A percentile compares a stretch with the other conserved stretches of the same genome.
Conservation (phyloP, 2,329 filamentous ascomycete species). For the Seiridium cupressi region DNA sequence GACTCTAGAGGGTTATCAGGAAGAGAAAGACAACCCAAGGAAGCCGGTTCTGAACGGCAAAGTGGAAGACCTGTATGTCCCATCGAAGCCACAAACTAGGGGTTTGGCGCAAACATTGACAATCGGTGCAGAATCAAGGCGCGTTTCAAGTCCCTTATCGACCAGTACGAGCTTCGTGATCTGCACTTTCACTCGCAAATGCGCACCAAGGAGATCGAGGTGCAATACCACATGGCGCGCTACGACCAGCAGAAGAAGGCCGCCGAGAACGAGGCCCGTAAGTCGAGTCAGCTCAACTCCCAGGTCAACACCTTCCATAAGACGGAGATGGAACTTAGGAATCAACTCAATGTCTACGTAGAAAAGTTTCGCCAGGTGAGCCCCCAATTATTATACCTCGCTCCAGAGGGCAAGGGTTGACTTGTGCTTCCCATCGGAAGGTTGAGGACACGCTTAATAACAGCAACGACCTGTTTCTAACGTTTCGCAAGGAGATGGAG, state of each 20-base stretch:
- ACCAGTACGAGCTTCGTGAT: constrained; percentile 95
- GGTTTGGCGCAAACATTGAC: not conserved
- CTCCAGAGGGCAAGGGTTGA: constrained; percentile 16
- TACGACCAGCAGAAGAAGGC: constrained; percentile 88
- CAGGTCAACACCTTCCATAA: constrained; percentile 96
- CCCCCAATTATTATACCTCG: constrained; percentile 11
- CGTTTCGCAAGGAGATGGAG: constrained; percentile 98
- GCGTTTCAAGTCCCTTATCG: constrained; percentile 90
- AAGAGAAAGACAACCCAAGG: constrained; percentile 79
- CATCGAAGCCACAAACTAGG: not conserved
- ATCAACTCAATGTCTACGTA: constrained; percentile 96
- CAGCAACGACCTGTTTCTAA: constrained; percentile 94
- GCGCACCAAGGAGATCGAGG: constrained; percentile 92
- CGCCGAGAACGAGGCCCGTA: constrained; percentile 76
- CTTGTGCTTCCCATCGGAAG: constrained; percentile 46
- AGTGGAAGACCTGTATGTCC: constrained; percentile 78
- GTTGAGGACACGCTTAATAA: constrained; percentile 98
- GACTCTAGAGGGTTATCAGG: constrained; percentile 85
- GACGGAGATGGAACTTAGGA: constrained; percentile 89
- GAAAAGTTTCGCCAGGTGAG: constrained; percentile 99
- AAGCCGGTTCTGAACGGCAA: constrained; percentile 82
- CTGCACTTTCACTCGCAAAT: constrained; percentile 90
- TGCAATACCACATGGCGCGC: constrained; percentile 85
- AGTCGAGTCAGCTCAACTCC: constrained; percentile 80
- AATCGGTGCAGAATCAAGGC: constrained; percentile 69